Percentiles rank a stretch among this genome's conserved stretches.
phyloP scores from a whole-genome alignment of 257 asterid genomes.

The Salvia hispanica region DNA sequence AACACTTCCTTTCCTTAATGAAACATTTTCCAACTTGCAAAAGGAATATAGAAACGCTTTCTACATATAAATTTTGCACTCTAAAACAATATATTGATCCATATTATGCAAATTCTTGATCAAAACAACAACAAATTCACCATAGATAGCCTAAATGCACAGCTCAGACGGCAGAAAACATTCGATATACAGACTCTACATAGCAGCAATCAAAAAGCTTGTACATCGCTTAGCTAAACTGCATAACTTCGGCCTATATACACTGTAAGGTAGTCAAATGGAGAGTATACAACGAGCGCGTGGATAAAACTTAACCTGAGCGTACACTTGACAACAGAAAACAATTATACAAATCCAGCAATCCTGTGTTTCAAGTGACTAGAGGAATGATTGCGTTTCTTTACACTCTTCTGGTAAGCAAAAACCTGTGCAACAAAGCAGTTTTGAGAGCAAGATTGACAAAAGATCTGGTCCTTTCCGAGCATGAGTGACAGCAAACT shows the following conservation, averaged over 20 bases:
- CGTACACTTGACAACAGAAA: constrained; percentile 35
- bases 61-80: not conserved
- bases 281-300: constrained; percentile 26
- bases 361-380: constrained; percentile 27
- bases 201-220: constrained; percentile 15
- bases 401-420: constrained; percentile 43
- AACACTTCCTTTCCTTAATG: too few relatives aligned
- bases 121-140: not conserved
- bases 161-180: not conserved
- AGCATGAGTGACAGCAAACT: constrained; percentile 18
- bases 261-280: constrained; percentile 20
- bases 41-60: not conserved
- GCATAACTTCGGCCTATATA: constrained; percentile 28
- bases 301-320: constrained; percentile 19
- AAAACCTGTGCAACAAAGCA: constrained; percentile 33
- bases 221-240: not conserved
- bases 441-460: constrained; percentile 34
- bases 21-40: not conserved
- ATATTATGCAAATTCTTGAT: not conserved
- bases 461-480: constrained; percentile 22
- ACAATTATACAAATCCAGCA: constrained; percentile 26
- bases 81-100: not conserved
- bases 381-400: constrained; percentile 36
- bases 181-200: not conserved
- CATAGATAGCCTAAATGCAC: not conserved